A percentile compares a stretch with the other conserved stretches of the same genome.
phyloP scores from a whole-genome alignment of 225 moss, liverwort and hornwort species.

The Sphagnum contortum region DNA sequence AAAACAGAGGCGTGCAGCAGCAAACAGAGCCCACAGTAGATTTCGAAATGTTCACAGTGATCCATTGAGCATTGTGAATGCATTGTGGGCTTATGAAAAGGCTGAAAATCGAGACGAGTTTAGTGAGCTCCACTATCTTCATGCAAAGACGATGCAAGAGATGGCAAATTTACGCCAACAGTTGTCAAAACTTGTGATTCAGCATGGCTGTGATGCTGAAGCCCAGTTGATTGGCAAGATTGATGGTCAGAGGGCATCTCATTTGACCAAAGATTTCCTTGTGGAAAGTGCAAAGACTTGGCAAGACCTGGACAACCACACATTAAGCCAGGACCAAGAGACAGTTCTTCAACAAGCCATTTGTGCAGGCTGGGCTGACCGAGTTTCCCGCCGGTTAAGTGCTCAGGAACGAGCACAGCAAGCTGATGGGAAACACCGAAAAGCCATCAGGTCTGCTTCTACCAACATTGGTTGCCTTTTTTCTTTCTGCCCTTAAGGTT shows the following conservation, averaged over 20 bases:
- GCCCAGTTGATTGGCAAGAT: constrained; percentile 15
- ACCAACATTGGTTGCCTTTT: too few relatives aligned
- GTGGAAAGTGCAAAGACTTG: constrained; percentile 55
- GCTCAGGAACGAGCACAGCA: constrained; percentile 71
- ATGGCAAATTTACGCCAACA: constrained; percentile 85
- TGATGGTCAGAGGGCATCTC: constrained; percentile 11
- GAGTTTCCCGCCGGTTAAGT: constrained; percentile 71
- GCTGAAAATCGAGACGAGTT: constrained; percentile 61
- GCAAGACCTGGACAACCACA: constrained; percentile 32
- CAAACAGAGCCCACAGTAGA: constrained; percentile 68
- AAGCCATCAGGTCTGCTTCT: constrained; percentile 34
- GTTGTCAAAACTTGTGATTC: constrained; percentile 61
- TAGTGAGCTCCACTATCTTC: constrained; percentile 68
- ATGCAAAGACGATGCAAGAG: constrained; percentile 91
- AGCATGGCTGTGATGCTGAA: constrained; percentile 53
- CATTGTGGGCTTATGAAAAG: constrained; percentile 77
- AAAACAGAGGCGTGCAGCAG: constrained; percentile 65
- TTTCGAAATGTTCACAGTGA: constrained; percentile 83
- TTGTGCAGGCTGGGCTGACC: constrained; percentile 97
- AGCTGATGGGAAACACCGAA: constrained; percentile 45
- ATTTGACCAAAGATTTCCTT: constrained; percentile 42
- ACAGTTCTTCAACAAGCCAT: constrained; percentile 75
- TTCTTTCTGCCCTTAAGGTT: not conserved
- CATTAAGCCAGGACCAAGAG: constrained; percentile 61
- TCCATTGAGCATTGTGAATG: constrained; percentile 73